Base-by-base conservation (phyloP, 2,329 filamentous ascomycete species). In the Rhinocladiella mackenziei region DNA sequence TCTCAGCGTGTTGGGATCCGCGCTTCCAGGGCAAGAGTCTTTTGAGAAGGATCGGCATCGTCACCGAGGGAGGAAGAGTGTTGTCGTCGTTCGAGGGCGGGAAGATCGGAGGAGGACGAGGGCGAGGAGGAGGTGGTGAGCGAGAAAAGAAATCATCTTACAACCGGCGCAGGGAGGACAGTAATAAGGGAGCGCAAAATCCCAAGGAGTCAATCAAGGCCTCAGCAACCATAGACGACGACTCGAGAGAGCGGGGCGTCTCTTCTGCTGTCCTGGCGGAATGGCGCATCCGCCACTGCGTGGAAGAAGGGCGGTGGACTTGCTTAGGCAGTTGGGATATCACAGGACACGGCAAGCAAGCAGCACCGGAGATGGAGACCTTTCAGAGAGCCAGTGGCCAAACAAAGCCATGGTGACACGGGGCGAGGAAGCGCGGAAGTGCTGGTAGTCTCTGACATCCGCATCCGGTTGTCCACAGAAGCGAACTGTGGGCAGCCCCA, bases 1-100 rank as follows among this genome's bases (percentile, higher is more conserved):
- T 62, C 51, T 65, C 57, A 53, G 62, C 61, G 53, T 62, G 29
- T 23, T 48, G 38, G 18, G 32, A 34, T 15, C 33, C 17, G 22
- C 18, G 31, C 17, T 46, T 25, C 20, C 41, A 31, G 22, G 40
- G 41, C 39, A 45, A 48, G 39, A 51, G 39, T 28, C 36, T 35
- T 25, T 19, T 35, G 40, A 53, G 33, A 22, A 31, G 35, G 28
- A 36, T 37, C 37, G 43, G 40, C 52, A 55, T 55, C 32, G 39
- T 53, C 43, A 31, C 48, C 38, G 8, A 32, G 33, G 17, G 22
- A 17, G 33, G 34, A 31, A 39, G 22, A 19, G 23, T 40, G 33
- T 23, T 15, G 38, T 41, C 41, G 48, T 35, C 42, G 42, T 39
- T 38, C 33, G 25, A 39, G 31, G 23, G 31, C 31, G 41, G 46